A percentile compares a stretch with the other conserved stretches of the same genome.
Conservation (phyloP, 352 stramenopile species). For the Aphanomyces invadans region DNA sequence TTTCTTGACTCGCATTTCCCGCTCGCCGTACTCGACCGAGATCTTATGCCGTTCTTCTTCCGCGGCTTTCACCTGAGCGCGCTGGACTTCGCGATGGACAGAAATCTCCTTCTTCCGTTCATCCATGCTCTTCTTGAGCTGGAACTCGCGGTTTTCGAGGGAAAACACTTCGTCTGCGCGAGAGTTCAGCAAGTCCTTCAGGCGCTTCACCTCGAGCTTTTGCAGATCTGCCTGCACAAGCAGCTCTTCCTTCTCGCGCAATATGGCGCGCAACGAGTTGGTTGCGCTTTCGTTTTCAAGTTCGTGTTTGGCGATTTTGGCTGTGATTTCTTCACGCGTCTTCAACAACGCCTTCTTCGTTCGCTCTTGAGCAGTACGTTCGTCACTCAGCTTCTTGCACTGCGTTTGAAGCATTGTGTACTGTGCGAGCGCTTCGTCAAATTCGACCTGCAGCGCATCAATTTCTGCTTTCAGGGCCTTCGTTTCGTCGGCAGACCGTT, state of each 20-base stretch:
- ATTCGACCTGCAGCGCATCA: conserved; percentile 80
- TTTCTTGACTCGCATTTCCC: conserved; percentile 82
- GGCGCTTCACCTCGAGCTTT: conserved; percentile 87
- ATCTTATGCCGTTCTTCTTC: conserved; percentile 93
- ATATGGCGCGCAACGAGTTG: conserved; percentile 66
- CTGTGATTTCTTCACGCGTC: conserved; percentile 69
- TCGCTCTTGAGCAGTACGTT: conserved; percentile 71
- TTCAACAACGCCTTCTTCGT: conserved; percentile 67
- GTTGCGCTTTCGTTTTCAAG: conserved; percentile 87
- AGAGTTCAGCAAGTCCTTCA: conserved; percentile 84
- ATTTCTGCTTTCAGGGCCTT: conserved; percentile 88
- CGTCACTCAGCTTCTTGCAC: conserved; percentile 89
- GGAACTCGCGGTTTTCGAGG: conserved; percentile 91
- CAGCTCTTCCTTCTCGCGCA: conserved; percentile 87
- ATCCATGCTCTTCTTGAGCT: conserved; percentile 89
- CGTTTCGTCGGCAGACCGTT: conserved; percentile 92
- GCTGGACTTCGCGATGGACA: conserved; percentile 85
- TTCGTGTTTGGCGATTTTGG: conserved; percentile 82
- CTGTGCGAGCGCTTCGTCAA: conserved; percentile 82
- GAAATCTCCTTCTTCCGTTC: conserved; percentile 89
- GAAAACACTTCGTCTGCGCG: conserved; percentile 88
- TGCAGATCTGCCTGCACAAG: conserved; percentile 92
- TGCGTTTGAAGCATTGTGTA: conserved; percentile 85
- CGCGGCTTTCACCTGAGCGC: conserved; percentile 71
- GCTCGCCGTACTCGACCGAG: conserved; percentile 84